Evolutionary conservation across 352 stramenopile genomes (phyloP), one percentile per base, ranked within the genome.

Genomic region (Phytophthora melonis): DNA sequence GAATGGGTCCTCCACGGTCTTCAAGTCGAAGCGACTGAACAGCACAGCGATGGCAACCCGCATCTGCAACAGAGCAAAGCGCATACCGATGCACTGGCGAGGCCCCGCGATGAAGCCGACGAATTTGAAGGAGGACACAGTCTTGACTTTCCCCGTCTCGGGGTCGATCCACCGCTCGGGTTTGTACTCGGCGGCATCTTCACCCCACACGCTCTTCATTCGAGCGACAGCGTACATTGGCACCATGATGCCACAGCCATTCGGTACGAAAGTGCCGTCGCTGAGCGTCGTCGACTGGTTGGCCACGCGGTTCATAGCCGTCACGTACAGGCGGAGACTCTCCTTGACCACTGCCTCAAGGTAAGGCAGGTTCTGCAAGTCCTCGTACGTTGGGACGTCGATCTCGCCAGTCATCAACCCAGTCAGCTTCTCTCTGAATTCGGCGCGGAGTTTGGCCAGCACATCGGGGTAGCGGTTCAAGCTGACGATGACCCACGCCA

Each of bases 291-390:
- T 78, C 53, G 88, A 86, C 1, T 54, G 21, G 9, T 55, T 75
- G 2, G 74, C 56, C 7, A 64, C 72, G 5, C 84, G 80, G 3
- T 68, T 54, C 1, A 81, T 72, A 4, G 75, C 69, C 3, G 74
- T 65, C 0, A 87, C 82, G 55, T 83, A 79, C 45, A 95, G 45
- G 0, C 88, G 80, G 21, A 93, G 65, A 32, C 49, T 87, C 63
- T 95, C 88, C 7, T 70, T 72, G 21, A 93, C 70, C 5, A 81
- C 71, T 1, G 80, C 85, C 32, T 88, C 75, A 10, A 93, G 63
- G 66, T 90, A 92, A 39, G 74, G 72, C 6, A 92, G 67, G 19
- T 81, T 57, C 69, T 81, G 75, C 34, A 88, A 61, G 36, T 85
- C 64, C 7, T 86, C 75, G 53, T 78, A 74, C 18, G 66, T 83